These are phyloP conservation scores for Penicillium alfredii DNA, from an alignment of 495 filamentous ascomycete genomes.

Conservation along the genomic window DNA sequence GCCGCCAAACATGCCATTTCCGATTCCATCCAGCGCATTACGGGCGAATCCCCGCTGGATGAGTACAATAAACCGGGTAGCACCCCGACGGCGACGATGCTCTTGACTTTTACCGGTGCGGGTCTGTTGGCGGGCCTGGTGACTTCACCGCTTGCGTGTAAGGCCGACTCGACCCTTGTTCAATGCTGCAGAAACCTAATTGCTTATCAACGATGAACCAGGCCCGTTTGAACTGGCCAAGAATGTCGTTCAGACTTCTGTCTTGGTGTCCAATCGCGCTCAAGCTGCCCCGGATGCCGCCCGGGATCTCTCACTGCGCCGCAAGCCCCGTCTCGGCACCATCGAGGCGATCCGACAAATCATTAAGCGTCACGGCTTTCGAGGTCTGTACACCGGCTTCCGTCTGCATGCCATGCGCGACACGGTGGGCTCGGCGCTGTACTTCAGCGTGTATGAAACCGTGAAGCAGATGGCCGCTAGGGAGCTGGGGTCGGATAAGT, in stretches of 20 bases:
- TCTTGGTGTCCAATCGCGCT: conserved; percentile 68
- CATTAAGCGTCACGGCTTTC: conserved; percentile 66
- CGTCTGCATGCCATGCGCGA: conserved; percentile 77
- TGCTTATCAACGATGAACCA: too few relatives aligned
- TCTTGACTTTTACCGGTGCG: conserved; percentile 69
- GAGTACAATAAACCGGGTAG: conserved; percentile 66
- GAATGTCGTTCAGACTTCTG: conserved; percentile 81
- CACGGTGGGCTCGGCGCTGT: conserved; percentile 81
- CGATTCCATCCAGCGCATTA: conserved; percentile 37
- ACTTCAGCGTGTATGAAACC: conserved; percentile 89
- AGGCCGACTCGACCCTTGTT: conserved; percentile 36
- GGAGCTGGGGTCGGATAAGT: conserved; percentile 33
- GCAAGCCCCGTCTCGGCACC: conserved; percentile 70
- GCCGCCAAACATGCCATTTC: conserved; percentile 72
- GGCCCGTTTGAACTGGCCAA: conserved; percentile 94
- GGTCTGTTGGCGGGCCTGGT: conserved; percentile 74
- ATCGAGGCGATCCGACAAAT: conserved; percentile 74
- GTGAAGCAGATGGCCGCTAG: conserved; percentile 77
- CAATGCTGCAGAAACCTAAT: too few relatives aligned
- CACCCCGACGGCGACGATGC: conserved; percentile 60
- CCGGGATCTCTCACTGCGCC: conserved; percentile 59
- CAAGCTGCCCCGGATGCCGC: conserved; percentile 50
- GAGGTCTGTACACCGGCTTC: conserved; percentile 83
- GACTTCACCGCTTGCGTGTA: conserved; percentile 82
- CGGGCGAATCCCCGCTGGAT: conserved; percentile 63